Evolutionary conservation across 106 monocot genomes (phyloP).

Genomic region (Dendrobium catenatum): DNA sequence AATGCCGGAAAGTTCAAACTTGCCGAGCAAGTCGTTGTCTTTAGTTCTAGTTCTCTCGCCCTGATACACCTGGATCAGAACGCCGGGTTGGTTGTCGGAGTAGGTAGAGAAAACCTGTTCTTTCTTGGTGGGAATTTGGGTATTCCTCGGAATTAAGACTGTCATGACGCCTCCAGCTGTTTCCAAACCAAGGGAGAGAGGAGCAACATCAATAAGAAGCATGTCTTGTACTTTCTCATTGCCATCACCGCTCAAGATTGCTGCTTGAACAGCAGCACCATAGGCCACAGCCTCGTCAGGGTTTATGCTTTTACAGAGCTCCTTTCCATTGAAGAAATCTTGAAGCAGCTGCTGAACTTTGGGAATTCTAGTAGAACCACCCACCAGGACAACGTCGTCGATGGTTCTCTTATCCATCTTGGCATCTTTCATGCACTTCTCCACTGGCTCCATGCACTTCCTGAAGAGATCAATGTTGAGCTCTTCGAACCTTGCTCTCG

Average conservation of each 20-base stretch:
- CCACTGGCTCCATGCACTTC: conserved; percentile 57
- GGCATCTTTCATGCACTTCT: conserved; percentile 58
- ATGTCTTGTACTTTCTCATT: conserved; percentile 41
- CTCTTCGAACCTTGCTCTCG: too few species aligned
- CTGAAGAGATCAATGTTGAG: conserved; percentile 23
- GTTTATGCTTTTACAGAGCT: conserved; percentile 72
- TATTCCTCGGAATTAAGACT: conserved; percentile 24
- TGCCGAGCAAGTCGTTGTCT: too few species aligned
- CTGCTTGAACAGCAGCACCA: conserved; percentile 42
- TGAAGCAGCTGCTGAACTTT: conserved; percentile 64
- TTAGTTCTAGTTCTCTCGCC: conserved; percentile 15
- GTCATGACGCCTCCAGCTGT: conserved; percentile 33
- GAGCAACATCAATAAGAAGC: conserved; percentile 38
- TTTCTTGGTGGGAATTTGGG: conserved; percentile 25
- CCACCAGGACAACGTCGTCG: conserved; percentile 70
- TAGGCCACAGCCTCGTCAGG: conserved; percentile 38
- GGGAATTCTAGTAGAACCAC: conserved; percentile 63
- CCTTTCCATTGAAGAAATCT: conserved; percentile 68
- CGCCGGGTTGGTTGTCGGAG: conserved; percentile 23
- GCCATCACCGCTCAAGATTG: conserved; percentile 37
- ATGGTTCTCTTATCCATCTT: conserved; percentile 71
- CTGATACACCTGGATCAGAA: conserved; percentile 30
- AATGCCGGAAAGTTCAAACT: too few species aligned
- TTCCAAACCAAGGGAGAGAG: conserved; percentile 27
- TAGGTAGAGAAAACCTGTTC: conserved; percentile 1